phyloP scores from a whole-genome alignment of 495 filamentous ascomycete species.

The Xylaria nigripes region DNA sequence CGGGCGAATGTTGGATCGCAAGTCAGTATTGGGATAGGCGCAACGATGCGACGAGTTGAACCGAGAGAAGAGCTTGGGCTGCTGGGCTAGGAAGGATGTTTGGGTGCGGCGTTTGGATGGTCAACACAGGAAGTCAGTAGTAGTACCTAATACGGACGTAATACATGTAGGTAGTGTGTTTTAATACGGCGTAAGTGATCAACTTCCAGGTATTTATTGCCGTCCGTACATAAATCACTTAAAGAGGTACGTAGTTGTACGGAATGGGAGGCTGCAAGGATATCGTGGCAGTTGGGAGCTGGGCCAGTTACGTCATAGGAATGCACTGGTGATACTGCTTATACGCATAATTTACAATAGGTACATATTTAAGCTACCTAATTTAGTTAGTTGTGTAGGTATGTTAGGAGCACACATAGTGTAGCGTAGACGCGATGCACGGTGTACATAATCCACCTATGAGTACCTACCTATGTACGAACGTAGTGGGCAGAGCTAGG shows the following conservation, averaged over 20 bases:
- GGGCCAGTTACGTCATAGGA: conserved; percentile 3
- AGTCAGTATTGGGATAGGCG: background rate
- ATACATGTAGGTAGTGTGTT: too few species aligned
- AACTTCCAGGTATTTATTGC: background rate
- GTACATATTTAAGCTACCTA: background rate
- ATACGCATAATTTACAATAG: background rate
- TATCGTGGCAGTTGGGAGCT: conserved; percentile 4
- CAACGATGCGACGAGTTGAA: conserved; percentile 1
- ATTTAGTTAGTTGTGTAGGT: background rate
- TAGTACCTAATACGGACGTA: too few species aligned
- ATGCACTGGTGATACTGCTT: background rate
- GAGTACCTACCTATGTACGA: too few species aligned
- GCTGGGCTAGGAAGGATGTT: background rate
- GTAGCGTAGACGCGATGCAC: too few species aligned
- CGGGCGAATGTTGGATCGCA: background rate
- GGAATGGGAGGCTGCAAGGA: conserved; percentile 2
- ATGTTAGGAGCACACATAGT: too few species aligned
- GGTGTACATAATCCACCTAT: too few species aligned
- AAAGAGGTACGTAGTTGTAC: background rate
- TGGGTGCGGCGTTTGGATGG: background rate
- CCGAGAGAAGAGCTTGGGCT: background rate
- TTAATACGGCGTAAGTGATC: too few species aligned
- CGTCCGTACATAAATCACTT: conserved; percentile 7
- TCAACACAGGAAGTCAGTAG: too few species aligned
- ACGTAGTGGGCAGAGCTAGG: too few species aligned